Percentiles rank a stretch among this genome's conserved stretches.
phyloP scores from a whole-genome alignment of 2,329 filamentous ascomycete genomes.

The Fusarium sacchari region DNA sequence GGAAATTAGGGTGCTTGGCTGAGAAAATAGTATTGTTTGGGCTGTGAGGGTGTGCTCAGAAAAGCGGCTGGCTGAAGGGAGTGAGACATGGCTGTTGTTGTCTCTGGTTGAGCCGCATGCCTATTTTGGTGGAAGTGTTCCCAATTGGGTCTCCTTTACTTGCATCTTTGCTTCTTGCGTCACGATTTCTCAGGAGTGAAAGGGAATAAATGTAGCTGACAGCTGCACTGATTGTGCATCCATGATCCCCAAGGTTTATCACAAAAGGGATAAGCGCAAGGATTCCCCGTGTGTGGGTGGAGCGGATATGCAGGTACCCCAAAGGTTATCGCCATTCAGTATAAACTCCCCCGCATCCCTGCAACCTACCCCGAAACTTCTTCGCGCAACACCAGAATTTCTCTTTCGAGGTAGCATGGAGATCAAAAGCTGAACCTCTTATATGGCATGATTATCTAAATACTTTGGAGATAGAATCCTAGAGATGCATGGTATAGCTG shows the following conservation, averaged over 20 bases:
- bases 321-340: constrained; percentile 13
- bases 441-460: not conserved
- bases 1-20: constrained; percentile 15
- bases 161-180: not conserved
- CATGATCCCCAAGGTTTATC: not conserved
- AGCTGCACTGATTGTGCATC: not conserved
- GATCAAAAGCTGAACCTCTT: not conserved
- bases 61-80: not conserved
- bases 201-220: not conserved
- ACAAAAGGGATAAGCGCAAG: not conserved
- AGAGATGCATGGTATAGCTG: no score
- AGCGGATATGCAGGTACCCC: constrained; percentile 30
- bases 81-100: constrained; percentile 12
- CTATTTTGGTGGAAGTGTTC: not conserved
- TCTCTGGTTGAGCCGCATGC: not conserved
- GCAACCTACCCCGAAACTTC: not conserved
- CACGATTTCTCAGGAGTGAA: not conserved
- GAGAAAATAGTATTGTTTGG: not conserved
- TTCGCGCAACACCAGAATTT: not conserved
- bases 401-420: not conserved
- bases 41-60: not conserved
- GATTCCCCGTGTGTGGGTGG: constrained; percentile 1
- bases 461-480: not conserved
- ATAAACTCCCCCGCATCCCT: not conserved
- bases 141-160: not conserved